Evolutionary conservation across 495 filamentous ascomycete species (phyloP).

Genomic region (Penicillium malachiteum): DNA sequence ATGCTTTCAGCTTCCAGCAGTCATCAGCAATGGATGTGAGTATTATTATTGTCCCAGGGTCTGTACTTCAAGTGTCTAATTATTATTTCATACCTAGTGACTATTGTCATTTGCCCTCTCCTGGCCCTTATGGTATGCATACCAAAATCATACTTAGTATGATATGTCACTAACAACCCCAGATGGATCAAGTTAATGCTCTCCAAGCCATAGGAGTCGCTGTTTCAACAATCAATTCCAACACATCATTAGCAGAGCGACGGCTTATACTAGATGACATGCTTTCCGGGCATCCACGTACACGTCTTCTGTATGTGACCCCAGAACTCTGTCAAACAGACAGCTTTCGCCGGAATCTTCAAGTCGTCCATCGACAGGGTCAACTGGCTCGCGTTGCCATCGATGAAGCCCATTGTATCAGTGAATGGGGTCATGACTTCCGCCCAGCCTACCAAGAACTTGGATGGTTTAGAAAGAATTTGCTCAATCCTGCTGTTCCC

Average conservation of each 20-base stretch:
- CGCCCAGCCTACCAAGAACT: constrained; percentile 86
- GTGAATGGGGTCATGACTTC: constrained; percentile 98
- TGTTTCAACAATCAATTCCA: constrained; percentile 85
- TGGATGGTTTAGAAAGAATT: constrained; percentile 77
- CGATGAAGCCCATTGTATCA: constrained; percentile 96
- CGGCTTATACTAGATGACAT: constrained; percentile 74
- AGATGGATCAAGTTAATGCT: constrained; percentile 90
- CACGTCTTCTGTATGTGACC: constrained; percentile 86
- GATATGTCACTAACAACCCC: constrained; percentile 1
- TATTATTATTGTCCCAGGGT: constrained; percentile 1
- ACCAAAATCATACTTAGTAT: not conserved
- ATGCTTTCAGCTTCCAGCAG: constrained; percentile 89
- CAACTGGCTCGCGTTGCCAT: constrained; percentile 84
- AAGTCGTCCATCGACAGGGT: constrained; percentile 71
- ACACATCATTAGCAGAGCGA: constrained; percentile 61
- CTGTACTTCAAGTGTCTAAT: not conserved
- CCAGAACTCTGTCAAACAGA: constrained; percentile 83
- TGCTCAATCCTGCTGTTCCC: constrained; percentile 77
- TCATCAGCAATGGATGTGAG: constrained; percentile 81
- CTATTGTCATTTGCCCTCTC: constrained; percentile 86
- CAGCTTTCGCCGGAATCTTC: constrained; percentile 71
- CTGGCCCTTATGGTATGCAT: constrained; percentile 80
- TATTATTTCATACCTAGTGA: constrained; percentile 53
- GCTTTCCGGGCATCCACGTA: constrained; percentile 79
- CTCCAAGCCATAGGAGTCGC: constrained; percentile 70